phyloP scores from a whole-genome alignment of 495 filamentous ascomycete genomes.

The Trichoderma asperelloides region DNA sequence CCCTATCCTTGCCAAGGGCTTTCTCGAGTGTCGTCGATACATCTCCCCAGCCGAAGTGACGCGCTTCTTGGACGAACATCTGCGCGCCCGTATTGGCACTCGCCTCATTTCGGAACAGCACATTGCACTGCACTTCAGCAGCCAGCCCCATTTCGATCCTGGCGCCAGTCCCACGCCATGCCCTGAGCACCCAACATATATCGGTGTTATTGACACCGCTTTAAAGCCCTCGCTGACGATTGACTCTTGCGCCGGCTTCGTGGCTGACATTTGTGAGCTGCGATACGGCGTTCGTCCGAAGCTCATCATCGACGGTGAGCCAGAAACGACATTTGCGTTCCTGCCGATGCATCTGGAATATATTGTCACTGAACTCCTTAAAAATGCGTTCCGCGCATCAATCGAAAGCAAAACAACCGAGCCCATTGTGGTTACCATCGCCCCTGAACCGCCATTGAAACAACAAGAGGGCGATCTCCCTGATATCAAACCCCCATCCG shows the following conservation, averaged over 20 bases:
- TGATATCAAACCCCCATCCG: slow-evolving; percentile 58
- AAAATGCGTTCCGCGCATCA: slow-evolving; percentile 91
- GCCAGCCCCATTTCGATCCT: slow-evolving; percentile 55
- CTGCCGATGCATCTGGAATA: slow-evolving; percentile 95
- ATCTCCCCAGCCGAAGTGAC: slow-evolving; percentile 74
- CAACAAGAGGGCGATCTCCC: slow-evolving; percentile 46
- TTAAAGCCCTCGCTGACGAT: slow-evolving; percentile 74
- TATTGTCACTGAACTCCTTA: slow-evolving; percentile 89
- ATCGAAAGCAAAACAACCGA: slow-evolving; percentile 72
- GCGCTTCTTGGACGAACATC: slow-evolving; percentile 84
- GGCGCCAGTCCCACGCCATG: slow-evolving; percentile 32
- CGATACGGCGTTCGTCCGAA: slow-evolving; percentile 85
- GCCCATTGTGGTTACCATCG: slow-evolving; percentile 86
- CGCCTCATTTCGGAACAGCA: slow-evolving; percentile 94
- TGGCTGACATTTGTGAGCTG: slow-evolving; percentile 91
- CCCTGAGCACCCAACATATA: slow-evolving; percentile 59
- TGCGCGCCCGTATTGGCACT: slow-evolving; percentile 89
- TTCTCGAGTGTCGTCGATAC: slow-evolving; percentile 84
- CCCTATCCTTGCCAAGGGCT: slow-evolving; percentile 80
- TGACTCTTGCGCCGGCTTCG: slow-evolving; percentile 74
- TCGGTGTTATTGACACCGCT: slow-evolving; percentile 94
- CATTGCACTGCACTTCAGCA: slow-evolving; percentile 82
- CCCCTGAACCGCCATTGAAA: slow-evolving; percentile 58
- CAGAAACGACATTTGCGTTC: slow-evolving; percentile 75
- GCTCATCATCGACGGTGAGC: slow-evolving; percentile 72